These are phyloP conservation scores for Nigrograna mackinnonii DNA, from an alignment of 2,329 filamentous ascomycete species.

Conservation along the genomic window DNA sequence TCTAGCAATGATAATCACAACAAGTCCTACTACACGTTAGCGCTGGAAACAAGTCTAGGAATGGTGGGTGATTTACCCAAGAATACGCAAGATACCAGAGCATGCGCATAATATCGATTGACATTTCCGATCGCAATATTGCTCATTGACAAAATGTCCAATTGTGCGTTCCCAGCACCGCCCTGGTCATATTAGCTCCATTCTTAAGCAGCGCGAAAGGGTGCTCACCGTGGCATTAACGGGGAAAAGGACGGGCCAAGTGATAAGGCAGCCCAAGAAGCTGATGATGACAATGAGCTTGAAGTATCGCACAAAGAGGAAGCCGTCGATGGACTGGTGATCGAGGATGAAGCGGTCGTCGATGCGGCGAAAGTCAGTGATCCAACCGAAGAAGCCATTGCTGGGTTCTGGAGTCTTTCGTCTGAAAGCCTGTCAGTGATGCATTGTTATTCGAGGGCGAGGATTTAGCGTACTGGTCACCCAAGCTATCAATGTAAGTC, in stretches of 20 bases:
- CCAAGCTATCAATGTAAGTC: slow-evolving; percentile 50
- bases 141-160: slow-evolving; percentile 43
- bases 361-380: slow-evolving; percentile 49
- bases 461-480: slow-evolving; percentile 30
- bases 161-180: slow-evolving; percentile 37
- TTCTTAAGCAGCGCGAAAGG: not conserved
- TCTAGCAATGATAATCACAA: slow-evolving; percentile 49
- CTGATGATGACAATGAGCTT: slow-evolving; percentile 48
- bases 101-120: slow-evolving; percentile 50
- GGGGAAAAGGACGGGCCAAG: slow-evolving; percentile 52
- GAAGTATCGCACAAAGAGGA: slow-evolving; percentile 52
- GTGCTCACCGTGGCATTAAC: slow-evolving; percentile 46
- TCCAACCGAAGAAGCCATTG: slow-evolving; percentile 57
- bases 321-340: slow-evolving; percentile 54
- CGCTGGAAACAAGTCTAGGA: not conserved
- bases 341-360: slow-evolving; percentile 50
- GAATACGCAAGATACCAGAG: slow-evolving; percentile 47
- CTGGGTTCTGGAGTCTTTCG: slow-evolving; percentile 52
- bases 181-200: slow-evolving; percentile 13
- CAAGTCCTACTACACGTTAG: slow-evolving; percentile 27
- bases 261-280: slow-evolving; percentile 47
- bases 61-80: slow-evolving; percentile 25
- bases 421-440: slow-evolving; percentile 22
- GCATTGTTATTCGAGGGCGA: not conserved
- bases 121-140: slow-evolving; percentile 35